Evolutionary conservation across 345 rosid species (phyloP).

Genomic region (Heritiera fomes): DNA sequence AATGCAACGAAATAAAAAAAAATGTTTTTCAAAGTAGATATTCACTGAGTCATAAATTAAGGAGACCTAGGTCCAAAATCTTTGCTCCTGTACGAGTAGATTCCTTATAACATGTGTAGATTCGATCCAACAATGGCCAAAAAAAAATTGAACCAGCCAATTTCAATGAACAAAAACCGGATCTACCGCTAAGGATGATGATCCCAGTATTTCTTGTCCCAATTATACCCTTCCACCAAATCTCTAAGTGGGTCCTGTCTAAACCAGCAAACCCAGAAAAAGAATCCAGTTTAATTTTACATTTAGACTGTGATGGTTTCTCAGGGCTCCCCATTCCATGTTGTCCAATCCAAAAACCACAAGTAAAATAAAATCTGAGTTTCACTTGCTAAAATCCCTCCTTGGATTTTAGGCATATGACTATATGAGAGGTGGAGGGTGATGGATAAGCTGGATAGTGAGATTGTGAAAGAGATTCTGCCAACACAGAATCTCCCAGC

Average conservation of each 20-base stretch:
- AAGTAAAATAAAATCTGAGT: not conserved
- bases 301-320: not conserved
- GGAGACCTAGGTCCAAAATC: not conserved
- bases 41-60: no score
- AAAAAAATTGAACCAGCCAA: constrained; percentile 7
- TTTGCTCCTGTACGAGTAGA: not conserved
- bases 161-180: not conserved
- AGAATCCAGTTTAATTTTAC: no score
- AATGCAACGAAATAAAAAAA: no score
- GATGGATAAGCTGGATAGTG: constrained; percentile 53
- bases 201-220: constrained; percentile 13
- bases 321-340: not conserved
- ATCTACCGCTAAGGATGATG: not conserved
- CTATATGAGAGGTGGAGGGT: constrained; percentile 15
- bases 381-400: not conserved
- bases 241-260: not conserved
- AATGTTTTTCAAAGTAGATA: not conserved
- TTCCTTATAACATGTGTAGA: not conserved
- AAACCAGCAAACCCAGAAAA: not conserved
- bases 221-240: constrained; percentile 23
- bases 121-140: not conserved
- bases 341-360: not conserved
- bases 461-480: constrained; percentile 55
- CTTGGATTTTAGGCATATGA: not conserved
- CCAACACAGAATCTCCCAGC: constrained; percentile 49